Evolutionary conservation across 768 basidiomycete genomes (phyloP), one percentile per base, ranked within the genome.

Genomic region (Antrodiella citrinella): DNA sequence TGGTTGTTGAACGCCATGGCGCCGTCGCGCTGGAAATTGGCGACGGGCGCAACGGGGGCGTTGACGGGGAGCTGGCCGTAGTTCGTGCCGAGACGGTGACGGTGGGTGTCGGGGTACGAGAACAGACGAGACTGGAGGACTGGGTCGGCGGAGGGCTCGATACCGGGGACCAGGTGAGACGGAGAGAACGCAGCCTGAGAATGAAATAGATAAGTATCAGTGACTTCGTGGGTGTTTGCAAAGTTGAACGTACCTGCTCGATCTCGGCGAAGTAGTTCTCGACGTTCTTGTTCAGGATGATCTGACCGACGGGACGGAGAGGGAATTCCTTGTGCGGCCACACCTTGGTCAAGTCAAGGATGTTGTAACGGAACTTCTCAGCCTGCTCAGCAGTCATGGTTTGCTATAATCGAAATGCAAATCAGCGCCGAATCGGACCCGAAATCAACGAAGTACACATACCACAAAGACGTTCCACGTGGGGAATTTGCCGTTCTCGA

Each of bases 21-120:
- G 19, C 93, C 94, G 59, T 88, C 92, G 41, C 93, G 86, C 70
- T 95, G 91, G 86, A 94, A 95, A 79, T 95, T 93, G 54, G 80
- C 76, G 49, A 89, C 72, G 3, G 84, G 86, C 47, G 69, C 72
- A 45, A 86, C 63, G 1, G 91, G 86, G 4, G 81, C 75, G 65
- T 97, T 97, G 63, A 93, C 84, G 1, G 93, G 92, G 9, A 97
- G 72, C 61, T 95, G 87, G 60, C 84, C 76, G 70, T 90, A 87
- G 72, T 91, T 91, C 48, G 62, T 57, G 30, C 88, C 88, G 25
- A 90, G 83, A 63, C 88, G 85, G 70, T 90, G 82, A 51, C 87
- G 85, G 64, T 90, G 87, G 30, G 88, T 89, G 62, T 91, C 88
- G 3, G 86, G 84, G 74, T 98, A 98, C 3, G 91, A 90, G 82